These are phyloP conservation scores for Fagus crenata DNA, from an alignment of 306 rosid genomes.

Conservation along the genomic window DNA sequence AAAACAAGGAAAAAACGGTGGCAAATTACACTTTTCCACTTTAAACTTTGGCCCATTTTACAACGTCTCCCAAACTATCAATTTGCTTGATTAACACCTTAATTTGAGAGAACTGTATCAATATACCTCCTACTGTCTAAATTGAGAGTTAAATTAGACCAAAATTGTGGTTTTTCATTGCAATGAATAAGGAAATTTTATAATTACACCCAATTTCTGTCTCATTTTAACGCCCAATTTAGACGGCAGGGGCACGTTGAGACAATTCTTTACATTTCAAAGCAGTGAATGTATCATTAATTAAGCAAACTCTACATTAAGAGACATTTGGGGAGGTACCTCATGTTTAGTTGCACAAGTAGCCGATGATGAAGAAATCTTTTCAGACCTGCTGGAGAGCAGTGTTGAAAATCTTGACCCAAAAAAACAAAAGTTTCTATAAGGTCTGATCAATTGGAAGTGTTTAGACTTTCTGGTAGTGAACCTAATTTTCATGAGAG, in stretches of 20 bases:
- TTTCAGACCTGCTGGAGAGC: constrained; percentile 28
- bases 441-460: constrained; percentile 33
- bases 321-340: constrained; percentile 38
- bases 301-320: constrained; percentile 7
- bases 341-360: constrained; percentile 29
- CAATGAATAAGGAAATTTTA: too few species aligned
- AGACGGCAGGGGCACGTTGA: too few species aligned
- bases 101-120: too few species aligned
- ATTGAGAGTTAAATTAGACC: too few species aligned
- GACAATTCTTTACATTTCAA: background rate
- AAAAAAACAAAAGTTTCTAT: constrained; percentile 24
- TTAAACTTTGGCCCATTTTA: too few species aligned
- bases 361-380: constrained; percentile 28
- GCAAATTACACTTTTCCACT: too few species aligned
- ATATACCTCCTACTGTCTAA: too few species aligned
- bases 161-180: too few species aligned
- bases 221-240: too few species aligned
- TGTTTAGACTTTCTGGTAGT: constrained; percentile 38
- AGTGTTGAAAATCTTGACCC: constrained; percentile 34
- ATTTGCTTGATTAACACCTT: too few species aligned
- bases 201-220: too few species aligned
- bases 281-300: background rate
- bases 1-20: background rate
- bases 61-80: too few species aligned
- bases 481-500: constrained; percentile 43